Evolutionary conservation across 2,329 filamentous ascomycete species (phyloP).

Genomic region (Sclerotinia borealis): DNA sequence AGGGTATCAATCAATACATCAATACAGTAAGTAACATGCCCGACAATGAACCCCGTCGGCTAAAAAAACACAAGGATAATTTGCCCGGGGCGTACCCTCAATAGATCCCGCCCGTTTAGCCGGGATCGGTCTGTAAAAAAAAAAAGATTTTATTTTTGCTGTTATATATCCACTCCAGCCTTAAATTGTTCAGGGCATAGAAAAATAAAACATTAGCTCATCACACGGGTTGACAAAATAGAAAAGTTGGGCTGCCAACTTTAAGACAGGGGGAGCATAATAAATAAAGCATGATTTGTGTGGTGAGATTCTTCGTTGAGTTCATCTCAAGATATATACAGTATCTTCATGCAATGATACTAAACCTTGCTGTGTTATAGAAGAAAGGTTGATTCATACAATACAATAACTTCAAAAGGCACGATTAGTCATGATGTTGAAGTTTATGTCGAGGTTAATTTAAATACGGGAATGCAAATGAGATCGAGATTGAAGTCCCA

Average conservation of each 20-base stretch:
- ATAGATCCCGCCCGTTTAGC: not conserved
- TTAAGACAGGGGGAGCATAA: not conserved
- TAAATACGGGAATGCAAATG: not conserved
- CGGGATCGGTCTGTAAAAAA: not conserved
- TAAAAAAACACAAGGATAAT: not conserved
- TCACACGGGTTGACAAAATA: not conserved
- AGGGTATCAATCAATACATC: too few species aligned
- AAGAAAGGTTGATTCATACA: not conserved
- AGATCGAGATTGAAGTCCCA: not conserved
- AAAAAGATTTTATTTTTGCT: not conserved
- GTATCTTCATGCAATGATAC: not conserved
- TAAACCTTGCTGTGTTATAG: not conserved
- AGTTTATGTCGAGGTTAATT: not conserved
- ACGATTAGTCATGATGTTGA: not conserved
- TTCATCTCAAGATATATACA: not conserved
- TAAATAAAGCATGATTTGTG: not conserved
- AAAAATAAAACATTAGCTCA: not conserved
- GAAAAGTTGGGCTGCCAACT: not conserved
- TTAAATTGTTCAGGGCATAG: not conserved
- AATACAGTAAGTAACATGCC: not conserved
- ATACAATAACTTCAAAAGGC: not conserved
- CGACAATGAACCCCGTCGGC: not conserved
- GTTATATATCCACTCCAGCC: constrained; percentile 2
- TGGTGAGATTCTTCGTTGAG: not conserved
- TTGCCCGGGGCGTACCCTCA: not conserved